Evolutionary conservation across 768 basidiomycete species (phyloP).

Genomic region (Omphalotus guepiniiformis): DNA sequence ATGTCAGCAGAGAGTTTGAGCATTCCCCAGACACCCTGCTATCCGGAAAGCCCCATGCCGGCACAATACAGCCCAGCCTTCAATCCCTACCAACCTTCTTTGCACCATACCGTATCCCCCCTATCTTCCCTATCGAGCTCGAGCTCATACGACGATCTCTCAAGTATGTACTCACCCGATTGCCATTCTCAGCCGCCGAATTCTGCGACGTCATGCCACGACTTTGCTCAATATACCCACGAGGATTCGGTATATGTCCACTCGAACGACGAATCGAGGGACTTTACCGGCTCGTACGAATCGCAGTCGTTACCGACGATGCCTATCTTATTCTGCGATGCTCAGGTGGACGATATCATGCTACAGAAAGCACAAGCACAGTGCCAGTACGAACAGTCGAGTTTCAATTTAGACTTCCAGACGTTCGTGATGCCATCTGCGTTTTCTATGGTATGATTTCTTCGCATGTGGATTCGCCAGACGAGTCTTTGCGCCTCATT

Average conservation of each 20-base stretch:
- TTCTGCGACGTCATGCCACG: not conserved
- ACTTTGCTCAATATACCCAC: not conserved
- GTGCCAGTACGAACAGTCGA: not conserved
- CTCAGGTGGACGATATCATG: conserved; percentile 14
- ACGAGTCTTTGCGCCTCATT: too few species aligned
- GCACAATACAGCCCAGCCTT: conserved; percentile 21
- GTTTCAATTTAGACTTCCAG: conserved; percentile 28
- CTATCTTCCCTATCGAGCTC: conserved; percentile 21
- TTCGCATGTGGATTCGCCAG: too few species aligned
- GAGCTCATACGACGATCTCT: conserved; percentile 13
- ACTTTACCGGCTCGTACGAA: not conserved
- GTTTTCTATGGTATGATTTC: too few species aligned
- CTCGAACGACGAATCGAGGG: not conserved
- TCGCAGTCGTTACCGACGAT: not conserved
- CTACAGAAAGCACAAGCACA: conserved; percentile 19
- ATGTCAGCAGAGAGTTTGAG: conserved; percentile 29
- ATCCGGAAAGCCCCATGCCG: conserved; percentile 23
- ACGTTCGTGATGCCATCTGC: conserved; percentile 31
- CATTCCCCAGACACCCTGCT: conserved; percentile 38
- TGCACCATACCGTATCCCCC: conserved; percentile 29
- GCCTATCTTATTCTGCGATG: conserved; percentile 19
- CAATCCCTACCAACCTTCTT: conserved; percentile 9
- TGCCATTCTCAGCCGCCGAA: not conserved
- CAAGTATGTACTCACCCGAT: not conserved
- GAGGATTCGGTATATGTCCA: not conserved